Evolutionary conservation across 331 rosid genomes (phyloP).

Genomic region (Dryas integrifolia): DNA sequence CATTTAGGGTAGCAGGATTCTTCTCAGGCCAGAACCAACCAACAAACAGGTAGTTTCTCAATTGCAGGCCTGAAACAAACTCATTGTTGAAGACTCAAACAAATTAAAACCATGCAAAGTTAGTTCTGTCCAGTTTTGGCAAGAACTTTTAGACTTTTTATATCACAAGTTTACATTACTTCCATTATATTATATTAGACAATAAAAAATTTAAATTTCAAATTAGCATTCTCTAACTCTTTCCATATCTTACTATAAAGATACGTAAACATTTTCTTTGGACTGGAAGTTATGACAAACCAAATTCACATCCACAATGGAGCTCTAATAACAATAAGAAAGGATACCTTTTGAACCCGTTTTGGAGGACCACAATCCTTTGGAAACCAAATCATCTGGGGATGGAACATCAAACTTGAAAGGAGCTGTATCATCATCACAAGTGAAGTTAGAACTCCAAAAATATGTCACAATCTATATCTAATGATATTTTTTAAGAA

Average conservation of each 20-base stretch:
- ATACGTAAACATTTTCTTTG: neutral
- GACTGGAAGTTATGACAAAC: slow-evolving; percentile 16
- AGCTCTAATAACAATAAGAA: neutral
- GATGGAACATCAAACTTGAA: slow-evolving; percentile 91
- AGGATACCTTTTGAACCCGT: slow-evolving; percentile 63
- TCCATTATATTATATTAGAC: neutral
- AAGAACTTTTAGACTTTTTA: neutral
- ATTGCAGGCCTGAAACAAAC: neutral
- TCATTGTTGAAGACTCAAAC: neutral
- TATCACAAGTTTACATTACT: neutral
- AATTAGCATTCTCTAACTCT: neutral
- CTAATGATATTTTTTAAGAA: slow-evolving; percentile 23
- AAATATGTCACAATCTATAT: slow-evolving; percentile 11
- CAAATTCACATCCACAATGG: slow-evolving; percentile 16
- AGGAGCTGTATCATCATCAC: slow-evolving; percentile 52
- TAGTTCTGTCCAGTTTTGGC: neutral
- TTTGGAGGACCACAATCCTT: slow-evolving; percentile 71
- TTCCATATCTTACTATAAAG: neutral
- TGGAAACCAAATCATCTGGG: slow-evolving; percentile 79
- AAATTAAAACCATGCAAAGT: neutral
- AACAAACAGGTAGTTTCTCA: neutral
- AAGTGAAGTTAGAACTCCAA: slow-evolving; percentile 28
- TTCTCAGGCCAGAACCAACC: slow-evolving; percentile 6
- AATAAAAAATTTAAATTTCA: neutral
- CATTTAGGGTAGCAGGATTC: neutral